Percentiles rank a stretch among this genome's conserved stretches.
phyloP scores from a whole-genome alignment of 768 basidiomycete genomes.

The Lyophyllum decastes region DNA sequence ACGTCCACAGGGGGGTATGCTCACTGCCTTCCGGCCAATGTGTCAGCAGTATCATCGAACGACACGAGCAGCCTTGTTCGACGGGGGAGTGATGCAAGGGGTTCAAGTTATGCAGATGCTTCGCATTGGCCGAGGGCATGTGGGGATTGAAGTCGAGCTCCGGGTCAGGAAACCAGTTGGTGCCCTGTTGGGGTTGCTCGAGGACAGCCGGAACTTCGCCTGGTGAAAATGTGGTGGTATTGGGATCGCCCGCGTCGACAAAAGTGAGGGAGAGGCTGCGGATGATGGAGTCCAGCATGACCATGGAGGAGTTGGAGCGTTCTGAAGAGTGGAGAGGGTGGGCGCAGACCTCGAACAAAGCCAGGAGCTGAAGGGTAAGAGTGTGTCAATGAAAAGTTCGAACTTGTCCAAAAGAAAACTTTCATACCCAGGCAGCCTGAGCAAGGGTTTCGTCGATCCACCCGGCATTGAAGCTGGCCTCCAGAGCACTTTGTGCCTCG shows the following conservation, averaged over 20 bases:
- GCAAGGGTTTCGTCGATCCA: conserved; percentile 76
- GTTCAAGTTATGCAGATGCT: background rate
- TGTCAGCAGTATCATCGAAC: conserved; percentile 48
- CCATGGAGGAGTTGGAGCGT: conserved; percentile 57
- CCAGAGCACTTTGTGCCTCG: conserved; percentile 68
- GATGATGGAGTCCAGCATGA: conserved; percentile 69
- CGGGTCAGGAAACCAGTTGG: conserved; percentile 23
- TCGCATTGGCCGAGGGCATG: conserved; percentile 4
- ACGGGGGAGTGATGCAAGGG: conserved; percentile 8
- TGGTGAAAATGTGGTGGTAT: conserved; percentile 47
- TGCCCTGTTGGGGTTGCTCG: conserved; percentile 11
- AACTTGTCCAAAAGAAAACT: background rate
- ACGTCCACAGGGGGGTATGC: conserved; percentile 62
- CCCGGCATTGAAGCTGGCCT: conserved; percentile 68
- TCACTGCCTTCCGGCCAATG: conserved; percentile 52
- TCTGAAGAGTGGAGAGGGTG: conserved; percentile 60
- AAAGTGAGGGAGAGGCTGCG: conserved; percentile 58
- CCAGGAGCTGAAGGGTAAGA: conserved; percentile 48
- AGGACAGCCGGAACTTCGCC: conserved; percentile 50
- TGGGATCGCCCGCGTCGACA: conserved; percentile 60
- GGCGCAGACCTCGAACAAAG: conserved; percentile 71
- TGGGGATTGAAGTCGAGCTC: conserved; percentile 18
- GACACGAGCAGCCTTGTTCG: conserved; percentile 45
- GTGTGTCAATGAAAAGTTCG: background rate
- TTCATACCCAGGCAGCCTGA: conserved; percentile 75